Evolutionary conservation across 805 yeast species (phyloP), one percentile per base, ranked within the genome.

Genomic region (Hanseniaspora jakobsenii): DNA sequence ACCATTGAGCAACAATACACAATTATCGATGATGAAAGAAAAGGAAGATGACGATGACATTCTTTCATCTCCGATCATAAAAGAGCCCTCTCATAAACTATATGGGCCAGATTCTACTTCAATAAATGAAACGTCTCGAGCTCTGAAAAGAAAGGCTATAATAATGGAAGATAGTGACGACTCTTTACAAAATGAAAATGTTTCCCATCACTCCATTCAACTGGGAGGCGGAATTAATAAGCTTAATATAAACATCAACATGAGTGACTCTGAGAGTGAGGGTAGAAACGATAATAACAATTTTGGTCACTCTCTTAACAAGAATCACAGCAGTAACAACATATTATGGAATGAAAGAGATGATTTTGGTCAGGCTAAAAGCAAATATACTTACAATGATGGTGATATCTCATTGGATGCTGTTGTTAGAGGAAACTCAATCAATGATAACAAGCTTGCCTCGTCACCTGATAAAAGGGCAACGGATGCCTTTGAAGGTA

Each of bases 371-470:
- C 38, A n/a, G n/a, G n/a, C n/a, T n/a, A n/a, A 41, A 22, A 6
- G 8, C 4, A 9, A 5, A 23, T n/a, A 30, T 21, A 16, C 17
- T 6, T n/a, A 27, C 7, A 13, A 31, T n/a, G 32, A 31, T 13
- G 42, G 26, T 4, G 38, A 44, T 28, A 21, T 36, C 9, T 44
- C 47, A 6, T 37, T 44, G 19, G 47, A 44, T 27, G 35, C 30
- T 21, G 16, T 32, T 14, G 32, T 37, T 2, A 44, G 47, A 38
- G 47, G 35, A 5, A 32, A 31, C 19, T 38, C 21, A 7, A 16
- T n/a, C n/a, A n/a, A n/a, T n/a, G n/a, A 44, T 12, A 24, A 23
- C 36, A 24, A 36, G 6, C 17, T 26, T 10, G 17, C 29, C 22
- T 10, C 24, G n/a, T 41, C 45, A 5, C 45, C 38, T 24, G 38